phyloP scores from a whole-genome alignment of 768 basidiomycete genomes.

The Tylopilus balloui region DNA sequence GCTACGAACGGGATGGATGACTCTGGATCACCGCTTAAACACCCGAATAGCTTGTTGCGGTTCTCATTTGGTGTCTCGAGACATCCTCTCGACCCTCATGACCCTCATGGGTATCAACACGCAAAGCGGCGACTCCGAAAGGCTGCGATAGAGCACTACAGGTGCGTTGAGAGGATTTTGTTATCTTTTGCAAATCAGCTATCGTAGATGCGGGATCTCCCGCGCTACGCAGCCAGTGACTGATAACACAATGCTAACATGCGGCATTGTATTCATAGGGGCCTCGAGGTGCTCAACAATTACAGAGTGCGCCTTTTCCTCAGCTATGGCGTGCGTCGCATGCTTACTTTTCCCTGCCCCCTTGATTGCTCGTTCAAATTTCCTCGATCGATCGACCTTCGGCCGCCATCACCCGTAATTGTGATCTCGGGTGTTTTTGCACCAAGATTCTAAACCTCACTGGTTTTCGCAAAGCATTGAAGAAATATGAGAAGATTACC shows the following conservation, averaged over 20 bases:
- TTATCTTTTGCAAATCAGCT: neutral
- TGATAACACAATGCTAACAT: conserved; percentile 8
- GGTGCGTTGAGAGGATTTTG: conserved; percentile 36
- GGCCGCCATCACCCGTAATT: neutral
- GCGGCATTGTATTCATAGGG: conserved; percentile 39
- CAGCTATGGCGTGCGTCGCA: neutral
- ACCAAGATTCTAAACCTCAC: conserved; percentile 76
- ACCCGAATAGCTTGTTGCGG: neutral
- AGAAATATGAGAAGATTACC: conserved; percentile 82
- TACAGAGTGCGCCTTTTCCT: conserved; percentile 59
- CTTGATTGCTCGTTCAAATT: neutral
- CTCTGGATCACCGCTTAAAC: neutral
- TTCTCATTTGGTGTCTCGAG: neutral
- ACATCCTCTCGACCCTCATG: conserved; percentile 50
- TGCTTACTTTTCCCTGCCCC: too few relatives aligned
- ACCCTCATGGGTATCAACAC: conserved; percentile 74
- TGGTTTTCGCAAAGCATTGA: conserved; percentile 82
- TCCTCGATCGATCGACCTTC: neutral
- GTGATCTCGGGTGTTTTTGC: neutral
- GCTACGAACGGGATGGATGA: neutral
- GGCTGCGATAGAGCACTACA: conserved; percentile 80
- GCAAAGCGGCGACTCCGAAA: conserved; percentile 85
- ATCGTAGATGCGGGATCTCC: neutral
- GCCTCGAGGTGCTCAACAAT: conserved; percentile 79
- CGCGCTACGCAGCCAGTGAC: neutral